Conservation (phyloP, 495 filamentous ascomycete species). For the Penicillium paradoxum region DNA sequence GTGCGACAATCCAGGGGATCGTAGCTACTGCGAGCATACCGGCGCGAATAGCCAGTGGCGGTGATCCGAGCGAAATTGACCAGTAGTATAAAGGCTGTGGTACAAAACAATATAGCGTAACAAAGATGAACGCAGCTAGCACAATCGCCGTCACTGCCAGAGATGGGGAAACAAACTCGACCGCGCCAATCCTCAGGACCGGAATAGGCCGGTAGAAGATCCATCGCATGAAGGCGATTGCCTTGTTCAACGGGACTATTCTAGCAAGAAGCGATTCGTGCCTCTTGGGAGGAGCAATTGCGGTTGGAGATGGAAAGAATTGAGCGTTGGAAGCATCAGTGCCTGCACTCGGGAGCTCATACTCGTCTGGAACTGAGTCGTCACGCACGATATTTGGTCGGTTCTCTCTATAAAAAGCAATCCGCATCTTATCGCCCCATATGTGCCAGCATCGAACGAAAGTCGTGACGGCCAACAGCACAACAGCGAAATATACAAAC, state of each 20-base stretch:
- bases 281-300: slow-evolving; percentile 40
- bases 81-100: slow-evolving; percentile 81
- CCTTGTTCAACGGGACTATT: slow-evolving; percentile 65
- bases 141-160: slow-evolving; percentile 63
- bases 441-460: slow-evolving; percentile 71
- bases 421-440: slow-evolving; percentile 83
- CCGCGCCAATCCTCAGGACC: slow-evolving; percentile 54
- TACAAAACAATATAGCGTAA: slow-evolving; percentile 74
- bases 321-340: slow-evolving; percentile 63
- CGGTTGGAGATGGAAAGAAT: slow-evolving; percentile 64
- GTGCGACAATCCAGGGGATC: slow-evolving; percentile 88
- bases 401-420: slow-evolving; percentile 75
- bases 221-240: slow-evolving; percentile 72
- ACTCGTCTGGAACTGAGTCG: slow-evolving; percentile 57
- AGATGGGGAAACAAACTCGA: slow-evolving; percentile 70
- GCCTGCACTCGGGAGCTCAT: slow-evolving; percentile 61
- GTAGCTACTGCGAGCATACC: slow-evolving; percentile 93
- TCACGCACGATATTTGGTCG: slow-evolving; percentile 49
- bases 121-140: slow-evolving; percentile 60
- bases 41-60: slow-evolving; percentile 80
- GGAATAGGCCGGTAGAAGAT: slow-evolving; percentile 82
- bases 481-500: slow-evolving; percentile 79
- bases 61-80: slow-evolving; percentile 78
- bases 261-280: slow-evolving; percentile 66
- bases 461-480: slow-evolving; percentile 58